Evolutionary conservation across 139 green algal genomes (phyloP).

Genomic region (Limnomonas spitsbergensis): DNA sequence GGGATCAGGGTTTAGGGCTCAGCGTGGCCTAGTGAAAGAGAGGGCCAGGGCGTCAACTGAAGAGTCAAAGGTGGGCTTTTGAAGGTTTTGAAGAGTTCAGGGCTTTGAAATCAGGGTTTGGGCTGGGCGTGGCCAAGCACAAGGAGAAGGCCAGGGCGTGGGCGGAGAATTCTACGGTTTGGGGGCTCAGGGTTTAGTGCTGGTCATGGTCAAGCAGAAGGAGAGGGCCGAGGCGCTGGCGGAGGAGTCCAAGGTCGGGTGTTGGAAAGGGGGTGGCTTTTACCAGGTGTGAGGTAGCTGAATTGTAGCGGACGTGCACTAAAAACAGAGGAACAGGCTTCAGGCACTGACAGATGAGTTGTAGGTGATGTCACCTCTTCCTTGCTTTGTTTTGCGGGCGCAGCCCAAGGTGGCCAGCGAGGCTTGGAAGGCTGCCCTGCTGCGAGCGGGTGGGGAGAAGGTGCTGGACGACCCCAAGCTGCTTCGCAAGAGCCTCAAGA

Average conservation of each 20-base stretch:
- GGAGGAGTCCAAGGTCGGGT: neutral
- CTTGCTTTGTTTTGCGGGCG: too few species aligned
- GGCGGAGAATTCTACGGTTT: neutral
- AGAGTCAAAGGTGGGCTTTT: too few species aligned
- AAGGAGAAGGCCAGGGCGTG: too few species aligned
- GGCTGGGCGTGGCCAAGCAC: too few species aligned
- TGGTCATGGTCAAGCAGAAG: neutral
- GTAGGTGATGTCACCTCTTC: neutral
- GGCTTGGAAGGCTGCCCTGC: slow-evolving; percentile 66
- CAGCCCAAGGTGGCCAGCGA: slow-evolving; percentile 23
- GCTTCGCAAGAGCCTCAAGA: slow-evolving; percentile 68
- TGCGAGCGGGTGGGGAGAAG: slow-evolving; percentile 68
- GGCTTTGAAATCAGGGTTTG: too few species aligned
- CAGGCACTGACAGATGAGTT: neutral
- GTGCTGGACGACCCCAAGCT: slow-evolving; percentile 88
- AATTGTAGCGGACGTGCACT: neutral
- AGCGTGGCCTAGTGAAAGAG: too few species aligned
- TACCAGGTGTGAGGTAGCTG: neutral
- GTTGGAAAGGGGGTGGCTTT: neutral
- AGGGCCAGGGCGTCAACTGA: too few species aligned
- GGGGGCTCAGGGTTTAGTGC: neutral
- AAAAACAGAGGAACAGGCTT: neutral
- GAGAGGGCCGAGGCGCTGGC: neutral
- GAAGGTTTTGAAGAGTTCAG: too few species aligned
- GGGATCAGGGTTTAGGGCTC: too few species aligned